Conservation (phyloP, 306 rosid species). For the Prunus salicina region DNA sequence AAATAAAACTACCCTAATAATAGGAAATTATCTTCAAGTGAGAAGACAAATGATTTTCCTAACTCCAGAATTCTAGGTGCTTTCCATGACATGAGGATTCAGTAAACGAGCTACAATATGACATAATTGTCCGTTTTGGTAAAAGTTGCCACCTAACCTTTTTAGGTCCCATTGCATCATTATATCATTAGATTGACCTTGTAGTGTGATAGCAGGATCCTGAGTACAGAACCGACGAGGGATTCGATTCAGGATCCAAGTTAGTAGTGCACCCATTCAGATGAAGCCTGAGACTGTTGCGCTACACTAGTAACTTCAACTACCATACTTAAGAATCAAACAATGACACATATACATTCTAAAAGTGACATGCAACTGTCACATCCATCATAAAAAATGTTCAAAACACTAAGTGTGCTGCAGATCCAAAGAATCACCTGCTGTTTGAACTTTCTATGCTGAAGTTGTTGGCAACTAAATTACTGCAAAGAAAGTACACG, state of each 20-base stretch:
- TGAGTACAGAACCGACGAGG: neutral
- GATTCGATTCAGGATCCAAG: neutral
- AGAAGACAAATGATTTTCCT: too few species aligned
- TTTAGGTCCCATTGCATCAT: too few species aligned
- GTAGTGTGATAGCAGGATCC: neutral
- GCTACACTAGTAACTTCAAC: too few species aligned
- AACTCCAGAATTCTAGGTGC: too few species aligned
- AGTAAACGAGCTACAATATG: too few species aligned
- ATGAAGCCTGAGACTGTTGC: too few species aligned
- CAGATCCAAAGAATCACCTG: slow-evolving; percentile 44
- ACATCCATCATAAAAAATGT: neutral
- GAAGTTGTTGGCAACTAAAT: slow-evolving; percentile 76
- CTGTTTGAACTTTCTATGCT: slow-evolving; percentile 39
- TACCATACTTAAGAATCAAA: too few species aligned
- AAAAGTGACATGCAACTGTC: neutral
- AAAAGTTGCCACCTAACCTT: too few species aligned
- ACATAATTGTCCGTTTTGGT: too few species aligned
- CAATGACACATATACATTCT: too few species aligned
- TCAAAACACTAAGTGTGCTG: slow-evolving; percentile 2
- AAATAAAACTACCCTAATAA: neutral
- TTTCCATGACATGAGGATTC: too few species aligned
- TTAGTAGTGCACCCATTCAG: neutral
- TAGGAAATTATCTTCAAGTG: too few species aligned
- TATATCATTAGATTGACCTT: neutral
- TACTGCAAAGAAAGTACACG: slow-evolving; percentile 44